Evolutionary conservation across 2,329 filamentous ascomycete genomes (phyloP).

Genomic region (Alternaria sp.): DNA sequence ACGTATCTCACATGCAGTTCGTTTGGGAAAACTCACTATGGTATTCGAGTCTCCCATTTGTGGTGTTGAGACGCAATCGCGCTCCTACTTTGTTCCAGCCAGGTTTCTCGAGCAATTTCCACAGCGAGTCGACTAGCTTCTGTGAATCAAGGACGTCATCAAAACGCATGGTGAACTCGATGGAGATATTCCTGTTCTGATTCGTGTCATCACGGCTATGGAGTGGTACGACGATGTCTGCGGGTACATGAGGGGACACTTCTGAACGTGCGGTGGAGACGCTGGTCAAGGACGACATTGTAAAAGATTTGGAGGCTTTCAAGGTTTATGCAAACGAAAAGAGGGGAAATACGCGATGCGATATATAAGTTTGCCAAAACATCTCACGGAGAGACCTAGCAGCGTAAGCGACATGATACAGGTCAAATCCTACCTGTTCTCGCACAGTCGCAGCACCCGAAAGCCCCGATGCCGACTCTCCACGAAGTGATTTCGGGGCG

Average conservation of each 20-base stretch:
- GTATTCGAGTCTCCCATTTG: conserved; percentile 49
- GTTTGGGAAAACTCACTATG: conserved; percentile 30
- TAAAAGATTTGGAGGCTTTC: neutral
- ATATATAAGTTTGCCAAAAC: neutral
- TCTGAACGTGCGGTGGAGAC: conserved; percentile 6
- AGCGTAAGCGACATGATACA: neutral
- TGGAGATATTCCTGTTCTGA: conserved; percentile 10
- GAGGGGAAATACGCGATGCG: neutral
- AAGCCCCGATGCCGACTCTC: neutral
- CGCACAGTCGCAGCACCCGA: neutral
- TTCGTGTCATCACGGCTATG: conserved; percentile 21
- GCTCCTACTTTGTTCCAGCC: conserved; percentile 60
- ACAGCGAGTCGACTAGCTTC: conserved; percentile 50
- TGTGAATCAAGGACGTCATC: conserved; percentile 58
- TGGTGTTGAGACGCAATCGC: conserved; percentile 52
- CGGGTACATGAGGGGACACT: conserved; percentile 19
- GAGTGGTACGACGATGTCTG: conserved; percentile 34
- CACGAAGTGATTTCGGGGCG: neutral
- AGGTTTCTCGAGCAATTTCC: conserved; percentile 52
- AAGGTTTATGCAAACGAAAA: neutral
- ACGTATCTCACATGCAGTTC: too few relatives aligned
- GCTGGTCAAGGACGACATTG: conserved; percentile 17
- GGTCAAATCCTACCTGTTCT: neutral
- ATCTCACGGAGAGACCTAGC: neutral
- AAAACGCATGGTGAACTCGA: conserved; percentile 51